Evolutionary conservation across 2,329 filamentous ascomycete species (phyloP).

Genomic region (Cladophialophora chaetospira): DNA sequence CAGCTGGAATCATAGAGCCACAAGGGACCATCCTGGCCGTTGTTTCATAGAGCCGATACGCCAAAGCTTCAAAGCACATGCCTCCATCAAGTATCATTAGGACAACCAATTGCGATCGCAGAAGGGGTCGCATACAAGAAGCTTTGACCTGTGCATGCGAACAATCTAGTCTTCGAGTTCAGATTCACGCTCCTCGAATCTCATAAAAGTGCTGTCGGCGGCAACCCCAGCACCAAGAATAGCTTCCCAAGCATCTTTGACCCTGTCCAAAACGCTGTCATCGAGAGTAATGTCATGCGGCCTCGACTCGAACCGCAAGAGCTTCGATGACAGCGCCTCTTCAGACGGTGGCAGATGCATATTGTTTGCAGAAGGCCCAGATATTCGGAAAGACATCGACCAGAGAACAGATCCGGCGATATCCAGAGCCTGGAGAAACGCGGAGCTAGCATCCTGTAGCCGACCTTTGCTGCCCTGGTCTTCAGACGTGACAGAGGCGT

Average conservation of each 20-base stretch:
- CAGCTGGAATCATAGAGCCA: too few species aligned
- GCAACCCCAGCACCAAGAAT: constrained; percentile 57
- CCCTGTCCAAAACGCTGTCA: constrained; percentile 67
- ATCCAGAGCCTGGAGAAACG: constrained; percentile 18
- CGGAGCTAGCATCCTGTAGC: constrained; percentile 22
- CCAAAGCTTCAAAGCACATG: not conserved
- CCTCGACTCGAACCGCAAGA: constrained; percentile 61
- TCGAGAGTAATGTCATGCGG: constrained; percentile 72
- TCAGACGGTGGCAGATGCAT: constrained; percentile 14
- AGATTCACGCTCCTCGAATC: constrained; percentile 24
- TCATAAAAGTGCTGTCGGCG: constrained; percentile 59
- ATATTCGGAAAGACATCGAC: constrained; percentile 47
- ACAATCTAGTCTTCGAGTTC: constrained; percentile 17
- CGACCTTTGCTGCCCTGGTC: constrained; percentile 10
- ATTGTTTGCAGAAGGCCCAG: constrained; percentile 36
- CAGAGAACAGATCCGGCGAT: constrained; percentile 21
- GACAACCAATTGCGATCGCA: not conserved
- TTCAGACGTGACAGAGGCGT: constrained; percentile 48
- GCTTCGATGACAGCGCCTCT: constrained; percentile 35
- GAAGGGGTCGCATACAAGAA: not conserved
- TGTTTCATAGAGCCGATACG: not conserved
- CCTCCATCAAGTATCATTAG: not conserved
- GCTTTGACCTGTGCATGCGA: not conserved
- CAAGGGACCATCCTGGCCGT: too few species aligned
- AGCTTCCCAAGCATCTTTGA: constrained; percentile 69